These are phyloP conservation scores for Diplodia seriata DNA, from an alignment of 2,329 filamentous ascomycete genomes.

Conservation along the genomic window DNA sequence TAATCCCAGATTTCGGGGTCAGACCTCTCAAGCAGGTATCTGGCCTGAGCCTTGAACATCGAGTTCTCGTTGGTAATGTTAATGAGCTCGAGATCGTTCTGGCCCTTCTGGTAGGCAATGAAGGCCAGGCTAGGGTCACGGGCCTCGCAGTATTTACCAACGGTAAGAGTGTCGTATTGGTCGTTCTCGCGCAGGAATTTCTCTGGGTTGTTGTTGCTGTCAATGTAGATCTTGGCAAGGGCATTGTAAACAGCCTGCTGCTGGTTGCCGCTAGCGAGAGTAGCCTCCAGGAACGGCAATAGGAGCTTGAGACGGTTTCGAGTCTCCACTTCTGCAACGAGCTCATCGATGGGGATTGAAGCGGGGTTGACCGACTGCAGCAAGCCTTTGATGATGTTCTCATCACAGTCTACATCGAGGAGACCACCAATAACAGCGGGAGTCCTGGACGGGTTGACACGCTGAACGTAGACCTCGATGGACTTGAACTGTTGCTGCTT, in stretches of 20 bases:
- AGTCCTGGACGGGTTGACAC: slow-evolving; percentile 89
- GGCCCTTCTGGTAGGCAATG: slow-evolving; percentile 94
- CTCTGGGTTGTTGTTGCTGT: slow-evolving; percentile 97
- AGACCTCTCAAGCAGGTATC: slow-evolving; percentile 89
- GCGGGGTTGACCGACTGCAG: slow-evolving; percentile 82
- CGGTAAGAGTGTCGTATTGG: slow-evolving; percentile 87
- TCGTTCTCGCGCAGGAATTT: slow-evolving; percentile 98
- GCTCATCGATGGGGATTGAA: slow-evolving; percentile 89
- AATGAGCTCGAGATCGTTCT: slow-evolving; percentile 96
- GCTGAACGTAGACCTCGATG: slow-evolving; percentile 97
- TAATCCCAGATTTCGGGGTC: slow-evolving; percentile 93
- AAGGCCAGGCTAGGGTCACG: slow-evolving; percentile 94
- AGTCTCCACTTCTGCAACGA: slow-evolving; percentile 92
- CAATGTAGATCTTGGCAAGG: slow-evolving; percentile 98
- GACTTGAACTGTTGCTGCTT: slow-evolving; percentile 99
- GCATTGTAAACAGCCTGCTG: slow-evolving; percentile 98
- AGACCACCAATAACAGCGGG: slow-evolving; percentile 92
- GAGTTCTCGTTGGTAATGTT: slow-evolving; percentile 98
- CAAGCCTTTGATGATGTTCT: slow-evolving; percentile 92
- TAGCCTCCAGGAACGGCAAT: slow-evolving; percentile 93
- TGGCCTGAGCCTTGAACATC: slow-evolving; percentile 99
- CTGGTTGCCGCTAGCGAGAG: slow-evolving; percentile 86
- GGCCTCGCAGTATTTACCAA: slow-evolving; percentile 99
- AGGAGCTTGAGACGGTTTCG: slow-evolving; percentile 95
- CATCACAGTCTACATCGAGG: slow-evolving; percentile 96